Base-by-base conservation (phyloP, 768 basidiomycete genomes). In the Leucocoprinus birnbaumii region DNA sequence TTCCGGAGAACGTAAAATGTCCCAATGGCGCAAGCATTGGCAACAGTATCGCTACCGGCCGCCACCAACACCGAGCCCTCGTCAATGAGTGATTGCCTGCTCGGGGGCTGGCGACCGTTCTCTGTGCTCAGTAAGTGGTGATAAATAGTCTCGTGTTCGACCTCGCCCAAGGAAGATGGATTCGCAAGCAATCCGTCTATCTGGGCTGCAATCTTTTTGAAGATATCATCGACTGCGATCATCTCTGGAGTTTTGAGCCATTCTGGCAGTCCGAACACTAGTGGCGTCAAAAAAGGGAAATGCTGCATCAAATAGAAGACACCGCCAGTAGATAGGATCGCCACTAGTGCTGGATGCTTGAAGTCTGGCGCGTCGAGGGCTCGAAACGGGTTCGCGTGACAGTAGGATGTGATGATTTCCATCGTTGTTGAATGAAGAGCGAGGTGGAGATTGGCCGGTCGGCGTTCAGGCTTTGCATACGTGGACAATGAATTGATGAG, bases 1-100 rank as follows among this genome's bases (percentile, higher is more conserved):
- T 74, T 66, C 9, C 57, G 63, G 11, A 76, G 62, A 14, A 76
- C 59, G 48, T 77, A 62, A 51, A 73, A 73, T 0, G 68, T 52
- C 7, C 68, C 75, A 24, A 73, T 65, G 0, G 65, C 71, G 54
- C 72, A 71, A 1, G 71, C 64, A 54, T 76, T 73, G 14, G 71
- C 76, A 13, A 73, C 70, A 3, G 76, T 77, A 57, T 78, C 78
- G 22, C 71, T 71, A 6, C 78, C 78, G 5, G 78, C 78, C 41
- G 57, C 53, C 10, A 58, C 46, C 42, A 58, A 18, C 14, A 47
- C 31, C 0, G 11, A 13, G 0, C 41, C 57, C 11, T 58, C 52
- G 11, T 53, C 46, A 2, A 46, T 2, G 14, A 58, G 19, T 2
- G 47, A 48, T 7, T 10, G 16, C 7, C 40, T 26, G n/a, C 26